These are phyloP conservation scores for Berberis thunbergii DNA, from an alignment of 164 flowering plant genomes.

Conservation along the genomic window DNA sequence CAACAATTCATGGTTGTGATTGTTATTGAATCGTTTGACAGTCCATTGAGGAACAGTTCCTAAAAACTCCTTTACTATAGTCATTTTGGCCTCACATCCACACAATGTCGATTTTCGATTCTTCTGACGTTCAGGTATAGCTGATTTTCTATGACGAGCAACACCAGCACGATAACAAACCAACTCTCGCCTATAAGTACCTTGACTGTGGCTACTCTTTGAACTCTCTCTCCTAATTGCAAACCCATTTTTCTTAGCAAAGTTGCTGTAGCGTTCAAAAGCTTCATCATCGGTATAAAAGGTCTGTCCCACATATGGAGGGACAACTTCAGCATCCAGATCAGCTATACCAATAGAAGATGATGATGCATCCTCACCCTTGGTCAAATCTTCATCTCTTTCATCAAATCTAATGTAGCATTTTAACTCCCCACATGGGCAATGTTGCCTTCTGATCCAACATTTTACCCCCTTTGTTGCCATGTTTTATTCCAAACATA, in stretches of 20 bases:
- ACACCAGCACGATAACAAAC: constrained; percentile 69
- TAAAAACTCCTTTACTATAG: constrained; percentile 48
- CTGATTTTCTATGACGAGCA: constrained; percentile 42
- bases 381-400: constrained; percentile 8
- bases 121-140: constrained; percentile 40
- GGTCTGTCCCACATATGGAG: constrained; percentile 58
- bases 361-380: constrained; percentile 13
- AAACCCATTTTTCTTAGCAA: constrained; percentile 62
- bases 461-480: constrained; percentile 2
- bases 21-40: constrained; percentile 54
- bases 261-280: constrained; percentile 45
- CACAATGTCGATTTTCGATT: constrained; percentile 60
- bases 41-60: constrained; percentile 55
- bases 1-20: constrained; percentile 66
- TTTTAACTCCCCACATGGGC: constrained; percentile 75
- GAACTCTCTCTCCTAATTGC: constrained; percentile 65
- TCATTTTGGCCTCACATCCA: constrained; percentile 70
- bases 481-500: neutral
- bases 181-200: constrained; percentile 51
- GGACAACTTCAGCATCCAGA: constrained; percentile 15
- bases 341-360: neutral
- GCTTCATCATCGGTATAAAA: constrained; percentile 63
- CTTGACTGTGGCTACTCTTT: constrained; percentile 39
- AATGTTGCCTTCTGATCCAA: constrained; percentile 60
- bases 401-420: constrained; percentile 51